Evolutionary conservation across 495 filamentous ascomycete genomes (phyloP).

Genomic region (Mytilinidion resinicola): DNA sequence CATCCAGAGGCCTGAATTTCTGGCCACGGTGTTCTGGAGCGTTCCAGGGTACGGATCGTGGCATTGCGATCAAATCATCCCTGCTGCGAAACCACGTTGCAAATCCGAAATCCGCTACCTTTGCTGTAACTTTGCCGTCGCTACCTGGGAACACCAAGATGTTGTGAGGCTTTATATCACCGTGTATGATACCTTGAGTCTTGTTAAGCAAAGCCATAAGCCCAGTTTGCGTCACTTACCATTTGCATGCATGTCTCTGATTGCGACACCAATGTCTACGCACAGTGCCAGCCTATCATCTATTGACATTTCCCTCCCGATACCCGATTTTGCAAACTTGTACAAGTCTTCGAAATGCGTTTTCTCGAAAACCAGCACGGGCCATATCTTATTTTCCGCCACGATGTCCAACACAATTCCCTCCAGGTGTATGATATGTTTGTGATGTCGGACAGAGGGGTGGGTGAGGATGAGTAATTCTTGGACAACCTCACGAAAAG

Average conservation of each 20-base stretch:
- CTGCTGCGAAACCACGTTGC: not conserved
- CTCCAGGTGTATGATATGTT: slow-evolving; percentile 16
- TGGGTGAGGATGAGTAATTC: slow-evolving; percentile 10
- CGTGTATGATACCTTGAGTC: slow-evolving; percentile 31
- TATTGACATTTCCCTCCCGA: slow-evolving; percentile 7
- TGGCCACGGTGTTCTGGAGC: slow-evolving; percentile 11
- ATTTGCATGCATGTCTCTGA: slow-evolving; percentile 16
- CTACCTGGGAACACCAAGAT: slow-evolving; percentile 30
- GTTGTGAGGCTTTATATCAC: slow-evolving; percentile 36
- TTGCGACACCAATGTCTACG: slow-evolving; percentile 13
- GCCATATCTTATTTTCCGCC: slow-evolving; percentile 13
- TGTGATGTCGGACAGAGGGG: slow-evolving; percentile 11
- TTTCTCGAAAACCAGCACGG: slow-evolving; percentile 28
- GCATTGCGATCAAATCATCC: not conserved
- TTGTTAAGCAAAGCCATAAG: too few species aligned
- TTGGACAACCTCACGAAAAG: not conserved
- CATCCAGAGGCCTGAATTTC: not conserved
- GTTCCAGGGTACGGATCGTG: slow-evolving; percentile 1
- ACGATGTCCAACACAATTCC: slow-evolving; percentile 26
- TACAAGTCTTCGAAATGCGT: slow-evolving; percentile 18
- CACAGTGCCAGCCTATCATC: slow-evolving; percentile 17
- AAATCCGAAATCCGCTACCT: slow-evolving; percentile 35
- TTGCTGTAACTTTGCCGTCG: slow-evolving; percentile 16
- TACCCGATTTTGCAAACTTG: slow-evolving; percentile 9
- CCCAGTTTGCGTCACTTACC: slow-evolving; percentile 9